A percentile compares a stretch with the other conserved stretches of the same genome.
Evolutionary conservation across 768 basidiomycete species (phyloP).

Genomic region (Leccinum subgranulosum): DNA sequence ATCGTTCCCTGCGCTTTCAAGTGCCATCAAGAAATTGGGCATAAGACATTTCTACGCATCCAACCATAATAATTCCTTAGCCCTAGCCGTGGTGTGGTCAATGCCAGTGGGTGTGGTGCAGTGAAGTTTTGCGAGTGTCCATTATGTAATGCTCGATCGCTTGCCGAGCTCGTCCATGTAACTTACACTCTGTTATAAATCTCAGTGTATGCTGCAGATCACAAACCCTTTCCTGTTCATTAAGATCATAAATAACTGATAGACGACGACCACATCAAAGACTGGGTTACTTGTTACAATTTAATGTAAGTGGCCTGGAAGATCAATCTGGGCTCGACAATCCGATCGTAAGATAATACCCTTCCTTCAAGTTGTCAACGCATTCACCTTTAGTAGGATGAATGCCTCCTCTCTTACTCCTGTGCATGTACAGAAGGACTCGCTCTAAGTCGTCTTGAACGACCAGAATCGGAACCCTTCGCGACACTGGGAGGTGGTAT

Average conservation of each 20-base stretch:
- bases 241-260: constrained; percentile 29
- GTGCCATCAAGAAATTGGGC: constrained; percentile 31
- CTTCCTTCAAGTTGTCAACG: background rate
- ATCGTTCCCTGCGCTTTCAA: constrained; percentile 78
- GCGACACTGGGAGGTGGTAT: constrained; percentile 15
- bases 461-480: constrained; percentile 37
- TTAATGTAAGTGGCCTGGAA: constrained; percentile 50
- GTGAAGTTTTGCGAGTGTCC: constrained; percentile 41
- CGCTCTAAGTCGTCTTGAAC: constrained; percentile 47
- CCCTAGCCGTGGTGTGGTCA: constrained; percentile 36
- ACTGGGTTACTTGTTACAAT: constrained; percentile 51
- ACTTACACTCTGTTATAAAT: constrained; percentile 38
- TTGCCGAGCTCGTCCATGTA: constrained; percentile 54
- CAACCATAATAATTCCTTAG: constrained; percentile 82
- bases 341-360: constrained; percentile 30
- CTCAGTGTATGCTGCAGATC: constrained; percentile 39
- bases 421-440: constrained; percentile 61
- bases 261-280: constrained; percentile 37
- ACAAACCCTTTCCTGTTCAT: background rate
- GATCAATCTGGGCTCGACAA: constrained; percentile 35
- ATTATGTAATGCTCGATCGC: constrained; percentile 5
- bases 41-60: constrained; percentile 53
- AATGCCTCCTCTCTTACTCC: constrained; percentile 50
- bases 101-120: background rate
- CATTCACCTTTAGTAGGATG: constrained; percentile 41